These are phyloP conservation scores for Erythrophleum fordii DNA, from an alignment of 306 rosid genomes.

Conservation along the genomic window DNA sequence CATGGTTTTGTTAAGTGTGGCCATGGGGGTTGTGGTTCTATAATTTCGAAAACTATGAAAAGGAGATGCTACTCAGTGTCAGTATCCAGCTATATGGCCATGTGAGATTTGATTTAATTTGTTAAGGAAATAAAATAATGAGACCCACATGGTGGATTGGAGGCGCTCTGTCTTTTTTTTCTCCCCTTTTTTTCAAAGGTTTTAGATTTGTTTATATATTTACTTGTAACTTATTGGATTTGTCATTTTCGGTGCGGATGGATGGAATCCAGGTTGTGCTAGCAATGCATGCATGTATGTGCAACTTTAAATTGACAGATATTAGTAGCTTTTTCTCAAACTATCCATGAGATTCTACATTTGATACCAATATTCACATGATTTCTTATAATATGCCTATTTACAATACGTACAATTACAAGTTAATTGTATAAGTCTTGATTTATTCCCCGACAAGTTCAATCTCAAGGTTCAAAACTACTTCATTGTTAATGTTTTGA, in stretches of 20 bases:
- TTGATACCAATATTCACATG: neutral
- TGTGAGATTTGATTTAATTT: constrained; percentile 39
- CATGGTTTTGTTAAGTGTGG: constrained; percentile 53
- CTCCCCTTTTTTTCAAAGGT: neutral
- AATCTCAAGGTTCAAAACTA: neutral
- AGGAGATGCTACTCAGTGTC: neutral
- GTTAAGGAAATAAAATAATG: constrained; percentile 41
- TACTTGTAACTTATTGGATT: constrained; percentile 26
- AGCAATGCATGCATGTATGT: neutral
- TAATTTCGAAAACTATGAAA: constrained; percentile 30
- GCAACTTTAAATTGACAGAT: neutral
- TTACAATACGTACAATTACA: neutral
- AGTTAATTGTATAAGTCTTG: neutral
- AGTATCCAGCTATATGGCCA: neutral
- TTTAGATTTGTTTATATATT: constrained; percentile 31
- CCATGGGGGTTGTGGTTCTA: constrained; percentile 53
- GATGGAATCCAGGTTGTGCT: constrained; percentile 38
- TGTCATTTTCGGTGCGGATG: constrained; percentile 36
- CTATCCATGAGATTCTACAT: neutral
- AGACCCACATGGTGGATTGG: constrained; percentile 34
- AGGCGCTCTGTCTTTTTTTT: constrained; percentile 20
- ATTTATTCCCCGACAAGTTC: neutral
- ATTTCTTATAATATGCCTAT: neutral
- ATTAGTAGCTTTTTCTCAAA: neutral
- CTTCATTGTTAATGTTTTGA: neutral